A percentile compares a stretch with the other conserved stretches of the same genome.
Conservation (phyloP, 257 asterid species). For the Ocimum tenuiflorum region DNA sequence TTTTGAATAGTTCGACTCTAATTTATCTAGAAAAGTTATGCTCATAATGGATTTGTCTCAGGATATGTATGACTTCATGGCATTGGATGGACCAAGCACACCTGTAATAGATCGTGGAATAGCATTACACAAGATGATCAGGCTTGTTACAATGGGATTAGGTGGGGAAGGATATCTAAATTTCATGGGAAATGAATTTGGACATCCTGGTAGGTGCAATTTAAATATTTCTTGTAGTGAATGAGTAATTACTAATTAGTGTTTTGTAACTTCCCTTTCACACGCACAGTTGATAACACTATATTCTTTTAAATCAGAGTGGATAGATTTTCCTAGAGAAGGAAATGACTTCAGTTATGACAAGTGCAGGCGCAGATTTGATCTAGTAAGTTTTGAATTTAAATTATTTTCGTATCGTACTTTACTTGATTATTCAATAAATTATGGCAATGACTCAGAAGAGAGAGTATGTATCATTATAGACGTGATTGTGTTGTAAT, state of each 20-base stretch:
- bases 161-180: constrained; percentile 99
- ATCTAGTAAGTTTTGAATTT: constrained; percentile 51
- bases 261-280: constrained; percentile 1
- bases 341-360: constrained; percentile 82
- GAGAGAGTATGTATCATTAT: too few species aligned
- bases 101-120: constrained; percentile 92
- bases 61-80: constrained; percentile 99
- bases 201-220: constrained; percentile 78
- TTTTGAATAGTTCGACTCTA: neutral
- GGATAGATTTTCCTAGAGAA: constrained; percentile 98
- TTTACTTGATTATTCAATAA: neutral
- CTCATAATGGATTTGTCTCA: constrained; percentile 26
- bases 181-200: constrained; percentile 99
- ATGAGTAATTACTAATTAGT: neutral
- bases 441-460: too few species aligned
- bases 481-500: too few species aligned
- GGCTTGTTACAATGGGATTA: constrained; percentile 94
- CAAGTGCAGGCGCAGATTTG: constrained; percentile 96
- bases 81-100: constrained; percentile 87
- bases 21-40: neutral
- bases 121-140: constrained; percentile 96
- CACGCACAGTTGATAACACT: neutral
- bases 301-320: constrained; percentile 46
- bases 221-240: neutral
- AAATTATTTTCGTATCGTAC: neutral